Evolutionary conservation across 352 stramenopile species (phyloP).

Genomic region (Globisporangium paddicum): DNA sequence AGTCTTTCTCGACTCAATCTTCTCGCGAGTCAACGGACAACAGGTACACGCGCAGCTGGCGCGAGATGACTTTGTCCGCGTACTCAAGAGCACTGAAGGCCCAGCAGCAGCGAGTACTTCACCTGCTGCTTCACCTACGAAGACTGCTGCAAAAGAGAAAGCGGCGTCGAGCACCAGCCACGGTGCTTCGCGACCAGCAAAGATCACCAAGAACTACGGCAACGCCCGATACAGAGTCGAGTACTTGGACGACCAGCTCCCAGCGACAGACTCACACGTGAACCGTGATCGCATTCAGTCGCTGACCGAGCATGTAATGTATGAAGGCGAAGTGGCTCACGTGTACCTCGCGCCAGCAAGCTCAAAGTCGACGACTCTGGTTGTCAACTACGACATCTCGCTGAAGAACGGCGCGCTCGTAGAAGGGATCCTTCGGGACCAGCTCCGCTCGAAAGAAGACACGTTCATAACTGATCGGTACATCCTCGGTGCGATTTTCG

Average conservation of each 20-base stretch:
- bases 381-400: conserved; percentile 20
- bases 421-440: conserved; percentile 21
- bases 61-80: conserved; percentile 44
- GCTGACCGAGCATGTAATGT: conserved; percentile 21
- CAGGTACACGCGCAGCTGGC: conserved; percentile 28
- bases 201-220: conserved; percentile 30
- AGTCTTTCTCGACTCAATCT: conserved; percentile 33
- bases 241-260: conserved; percentile 30
- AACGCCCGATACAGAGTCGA: conserved; percentile 51
- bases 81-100: conserved; percentile 1
- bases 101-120: background rate
- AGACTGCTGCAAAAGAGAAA: conserved; percentile 1
- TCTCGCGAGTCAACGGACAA: conserved; percentile 19
- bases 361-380: background rate
- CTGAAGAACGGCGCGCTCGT: conserved; percentile 38
- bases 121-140: background rate
- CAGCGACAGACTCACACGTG: conserved; percentile 25
- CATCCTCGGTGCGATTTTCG: conserved; percentile 36
- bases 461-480: conserved; percentile 35
- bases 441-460: conserved; percentile 34
- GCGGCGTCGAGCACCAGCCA: background rate
- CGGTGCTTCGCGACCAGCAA: conserved; percentile 19
- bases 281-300: conserved; percentile 27
- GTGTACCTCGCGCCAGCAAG: conserved; percentile 13
- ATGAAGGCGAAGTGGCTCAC: conserved; percentile 25